A percentile compares a stretch with the other conserved stretches of the same genome.
phyloP scores from a whole-genome alignment of 257 asterid species.

The Penstemon eatonii region DNA sequence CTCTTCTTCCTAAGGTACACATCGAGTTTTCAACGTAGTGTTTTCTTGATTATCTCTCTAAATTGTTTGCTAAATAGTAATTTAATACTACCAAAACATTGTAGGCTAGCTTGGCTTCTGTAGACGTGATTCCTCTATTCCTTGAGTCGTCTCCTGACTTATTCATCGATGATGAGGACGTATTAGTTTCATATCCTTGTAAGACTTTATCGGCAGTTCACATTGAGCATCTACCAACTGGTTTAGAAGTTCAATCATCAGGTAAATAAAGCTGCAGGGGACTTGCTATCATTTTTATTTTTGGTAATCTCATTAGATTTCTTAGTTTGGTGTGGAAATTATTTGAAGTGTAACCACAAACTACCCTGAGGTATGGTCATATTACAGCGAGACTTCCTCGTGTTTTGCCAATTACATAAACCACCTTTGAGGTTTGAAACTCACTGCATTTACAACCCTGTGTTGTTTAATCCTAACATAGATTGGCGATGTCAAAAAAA shows the following conservation, averaged over 20 bases:
- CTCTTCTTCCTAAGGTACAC: slow-evolving; percentile 49
- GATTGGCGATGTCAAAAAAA: too few species aligned
- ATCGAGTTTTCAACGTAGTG: slow-evolving; percentile 8
- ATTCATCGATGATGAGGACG: slow-evolving; percentile 49
- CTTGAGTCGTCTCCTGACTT: slow-evolving; percentile 62
- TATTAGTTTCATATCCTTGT: slow-evolving; percentile 42
- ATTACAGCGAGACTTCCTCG: too few species aligned
- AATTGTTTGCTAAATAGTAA: neutral
- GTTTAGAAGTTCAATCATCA: slow-evolving; percentile 62
- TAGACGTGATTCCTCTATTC: slow-evolving; percentile 81
- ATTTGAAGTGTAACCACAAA: too few species aligned
- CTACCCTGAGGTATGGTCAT: too few species aligned
- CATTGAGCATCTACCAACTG: slow-evolving; percentile 66
- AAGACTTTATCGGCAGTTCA: slow-evolving; percentile 46
- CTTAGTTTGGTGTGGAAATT: neutral
- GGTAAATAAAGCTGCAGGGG: slow-evolving; percentile 36
- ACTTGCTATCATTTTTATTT: neutral
- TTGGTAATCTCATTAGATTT: neutral
- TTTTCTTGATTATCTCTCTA: neutral
- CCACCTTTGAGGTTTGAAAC: too few species aligned
- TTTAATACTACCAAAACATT: slow-evolving; percentile 4
- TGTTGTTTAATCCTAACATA: too few species aligned
- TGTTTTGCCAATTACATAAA: too few species aligned
- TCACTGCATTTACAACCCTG: too few species aligned
- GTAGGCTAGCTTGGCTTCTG: slow-evolving; percentile 59